Base-by-base conservation (phyloP, 805 yeast species). In the Kluyveromyces lactis region DNA sequence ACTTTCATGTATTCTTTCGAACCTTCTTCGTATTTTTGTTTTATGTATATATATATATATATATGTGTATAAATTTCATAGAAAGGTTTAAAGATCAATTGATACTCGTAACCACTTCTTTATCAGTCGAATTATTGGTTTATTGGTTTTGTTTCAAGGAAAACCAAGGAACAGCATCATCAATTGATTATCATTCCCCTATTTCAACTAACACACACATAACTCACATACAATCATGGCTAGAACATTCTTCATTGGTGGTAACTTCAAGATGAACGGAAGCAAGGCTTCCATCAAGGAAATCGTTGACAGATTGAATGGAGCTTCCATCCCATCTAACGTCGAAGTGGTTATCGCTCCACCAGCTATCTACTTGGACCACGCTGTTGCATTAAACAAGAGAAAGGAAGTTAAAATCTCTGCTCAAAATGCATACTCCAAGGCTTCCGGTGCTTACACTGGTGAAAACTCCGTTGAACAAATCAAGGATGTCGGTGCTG, bases 201-300 rank as follows among this genome's bases (percentile, higher is more conserved):
- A 21, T 9, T 9, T 9, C 24, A 21, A n/a, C n/a, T n/a, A 21
- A 21, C 24, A 21, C 24, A 21, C 24, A 21, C 24, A 21, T 21
- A 21, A 21, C 24, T 6, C 24, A 21, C 9, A 21, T 21, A 21
- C 24, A 21, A 27, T 15, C 54, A 60, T 61, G 95, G 80, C 95
- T 64, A 84, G 95, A 71, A 77, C 74, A 68, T 92, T 90, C 73
- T 89, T 92, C 68, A 95, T 92, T 62, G 98, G 98, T 58, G 98
- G 98, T 62, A 92, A 92, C 87, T 90, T 92, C 79, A 92, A 92
- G 71, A 81, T 92, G 86, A 92, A 92, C 77, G 98, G 98, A 64
- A 71, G 95, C 62, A 81, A 80, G 69, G 77, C 75, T 56, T 82
- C 92, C 55, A 84, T 92, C 67, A 76, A 78, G 65, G 69, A 77